A percentile compares a stretch with the other conserved stretches of the same genome.
Conservation (phyloP, 2,329 filamentous ascomycete species). For the Penicillium sp. region DNA sequence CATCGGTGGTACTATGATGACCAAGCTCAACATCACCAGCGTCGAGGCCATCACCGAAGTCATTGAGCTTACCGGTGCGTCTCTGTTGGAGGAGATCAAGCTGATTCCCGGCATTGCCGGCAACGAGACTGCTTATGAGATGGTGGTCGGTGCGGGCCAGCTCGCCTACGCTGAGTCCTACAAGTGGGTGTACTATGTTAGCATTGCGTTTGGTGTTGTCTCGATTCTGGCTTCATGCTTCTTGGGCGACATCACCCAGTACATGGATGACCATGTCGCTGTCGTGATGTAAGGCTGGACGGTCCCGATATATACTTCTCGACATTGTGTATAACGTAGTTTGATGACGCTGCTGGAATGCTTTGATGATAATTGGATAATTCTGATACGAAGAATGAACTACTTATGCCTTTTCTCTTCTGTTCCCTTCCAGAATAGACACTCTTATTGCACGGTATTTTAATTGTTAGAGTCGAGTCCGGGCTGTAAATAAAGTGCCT, state of each 20-base stretch:
- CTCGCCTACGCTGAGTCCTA: constrained; percentile 61
- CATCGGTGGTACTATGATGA: constrained; percentile 55
- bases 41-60: constrained; percentile 50
- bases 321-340: neutral
- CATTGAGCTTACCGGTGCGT: constrained; percentile 57
- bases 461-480: too few species aligned
- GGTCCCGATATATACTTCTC: neutral
- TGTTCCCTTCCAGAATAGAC: too few species aligned
- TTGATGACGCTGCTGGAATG: neutral
- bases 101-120: constrained; percentile 56
- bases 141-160: constrained; percentile 59
- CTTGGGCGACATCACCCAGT: constrained; percentile 60
- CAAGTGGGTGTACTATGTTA: constrained; percentile 63
- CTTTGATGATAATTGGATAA: neutral
- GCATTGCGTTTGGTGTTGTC: constrained; percentile 62
- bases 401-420: neutral
- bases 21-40: constrained; percentile 54
- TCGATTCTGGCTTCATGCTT: constrained; percentile 61
- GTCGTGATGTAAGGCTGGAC: constrained; percentile 47
- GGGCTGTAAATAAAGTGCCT: neutral
- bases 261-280: constrained; percentile 62
- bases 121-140: constrained; percentile 53
- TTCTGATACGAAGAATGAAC: neutral
- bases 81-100: constrained; percentile 53
- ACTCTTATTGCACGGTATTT: too few species aligned